Percentiles rank a stretch among this genome's conserved stretches.
phyloP scores from a whole-genome alignment of 768 basidiomycete species.

The Sistotremastrum niveocremeum region DNA sequence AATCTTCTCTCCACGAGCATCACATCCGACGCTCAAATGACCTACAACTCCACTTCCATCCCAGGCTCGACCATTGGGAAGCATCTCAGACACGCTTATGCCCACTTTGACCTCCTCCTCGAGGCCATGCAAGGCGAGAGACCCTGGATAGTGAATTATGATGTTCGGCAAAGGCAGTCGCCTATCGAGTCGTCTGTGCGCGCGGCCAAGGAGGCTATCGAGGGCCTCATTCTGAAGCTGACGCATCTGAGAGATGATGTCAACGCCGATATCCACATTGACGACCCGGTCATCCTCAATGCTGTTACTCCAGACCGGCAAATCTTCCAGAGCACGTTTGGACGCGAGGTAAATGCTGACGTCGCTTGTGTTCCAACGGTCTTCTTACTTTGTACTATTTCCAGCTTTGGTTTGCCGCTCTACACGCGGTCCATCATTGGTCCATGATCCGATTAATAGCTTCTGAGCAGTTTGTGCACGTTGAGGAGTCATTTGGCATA shows the following conservation, averaged over 20 bases:
- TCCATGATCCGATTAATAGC: slow-evolving; percentile 46
- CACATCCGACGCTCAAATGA: slow-evolving; percentile 56
- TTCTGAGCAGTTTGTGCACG: slow-evolving; percentile 38
- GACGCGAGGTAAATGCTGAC: slow-evolving; percentile 48
- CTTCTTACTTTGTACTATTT: background rate
- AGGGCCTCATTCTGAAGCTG: slow-evolving; percentile 41
- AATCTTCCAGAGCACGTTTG: slow-evolving; percentile 65
- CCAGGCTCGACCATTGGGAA: slow-evolving; percentile 89
- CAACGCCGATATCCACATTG: slow-evolving; percentile 33
- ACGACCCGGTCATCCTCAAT: slow-evolving; percentile 54
- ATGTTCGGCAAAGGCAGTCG: slow-evolving; percentile 61
- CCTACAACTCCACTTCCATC: slow-evolving; percentile 51
- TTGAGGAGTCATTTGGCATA: slow-evolving; percentile 71
- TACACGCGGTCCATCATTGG: slow-evolving; percentile 87
- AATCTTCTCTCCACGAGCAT: slow-evolving; percentile 57
- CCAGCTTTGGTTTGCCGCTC: slow-evolving; percentile 74
- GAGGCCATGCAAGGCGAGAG: slow-evolving; percentile 36
- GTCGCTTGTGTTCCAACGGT: slow-evolving; percentile 1
- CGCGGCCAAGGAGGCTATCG: slow-evolving; percentile 44
- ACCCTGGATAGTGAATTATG: slow-evolving; percentile 56
- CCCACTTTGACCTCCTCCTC: slow-evolving; percentile 62
- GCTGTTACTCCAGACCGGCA: slow-evolving; percentile 73
- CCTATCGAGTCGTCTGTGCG: slow-evolving; percentile 65
- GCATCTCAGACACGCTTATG: slow-evolving; percentile 73
- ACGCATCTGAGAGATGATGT: slow-evolving; percentile 21